Percentiles rank a stretch among this genome's conserved stretches.
Conservation (phyloP, 2,329 filamentous ascomycete genomes). For the Sordariomycetes sp. region DNA sequence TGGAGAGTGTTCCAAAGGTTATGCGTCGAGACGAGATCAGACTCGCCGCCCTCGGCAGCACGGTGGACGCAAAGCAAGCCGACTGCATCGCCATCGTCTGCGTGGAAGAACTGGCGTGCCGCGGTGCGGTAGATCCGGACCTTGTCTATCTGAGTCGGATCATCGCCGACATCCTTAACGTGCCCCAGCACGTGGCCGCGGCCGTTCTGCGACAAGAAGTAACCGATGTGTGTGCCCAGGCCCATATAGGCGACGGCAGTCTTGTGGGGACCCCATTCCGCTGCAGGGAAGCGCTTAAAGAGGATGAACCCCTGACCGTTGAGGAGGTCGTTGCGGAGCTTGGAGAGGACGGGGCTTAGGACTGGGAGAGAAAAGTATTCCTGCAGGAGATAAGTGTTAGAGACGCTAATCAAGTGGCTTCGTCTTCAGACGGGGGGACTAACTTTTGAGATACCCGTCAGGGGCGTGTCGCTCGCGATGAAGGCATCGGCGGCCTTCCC, state of each 20-base stretch:
- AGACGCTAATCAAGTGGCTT: background rate
- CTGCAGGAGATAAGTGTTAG: conserved; percentile 10
- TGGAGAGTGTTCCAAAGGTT: conserved; percentile 75
- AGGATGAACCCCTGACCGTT: conserved; percentile 85
- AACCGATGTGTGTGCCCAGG: conserved; percentile 73
- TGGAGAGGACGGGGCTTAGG: conserved; percentile 22
- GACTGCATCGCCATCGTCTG: conserved; percentile 74
- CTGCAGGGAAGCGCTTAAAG: conserved; percentile 75
- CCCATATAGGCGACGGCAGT: conserved; percentile 87
- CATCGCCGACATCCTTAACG: conserved; percentile 81
- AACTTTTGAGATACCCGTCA: conserved; percentile 53
- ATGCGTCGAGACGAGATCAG: conserved; percentile 69
- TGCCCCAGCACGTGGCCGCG: conserved; percentile 79
- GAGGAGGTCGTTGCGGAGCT: conserved; percentile 35
- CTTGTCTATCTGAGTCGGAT: conserved; percentile 65
- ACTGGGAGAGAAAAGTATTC: conserved; percentile 31
- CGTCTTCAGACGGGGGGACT: background rate
- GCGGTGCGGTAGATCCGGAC: conserved; percentile 85
- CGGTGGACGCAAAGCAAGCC: conserved; percentile 73
- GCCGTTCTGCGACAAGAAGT: conserved; percentile 80
- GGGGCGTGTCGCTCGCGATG: conserved; percentile 49
- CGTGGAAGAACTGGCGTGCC: conserved; percentile 46
- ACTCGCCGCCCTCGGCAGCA: conserved; percentile 72
- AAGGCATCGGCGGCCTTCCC: conserved; percentile 58
- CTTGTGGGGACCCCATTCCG: conserved; percentile 67